These are phyloP conservation scores for Cyanidioschyzon merolae DNA, from an alignment of 23 red algal genomes.

Conservation along the genomic window DNA sequence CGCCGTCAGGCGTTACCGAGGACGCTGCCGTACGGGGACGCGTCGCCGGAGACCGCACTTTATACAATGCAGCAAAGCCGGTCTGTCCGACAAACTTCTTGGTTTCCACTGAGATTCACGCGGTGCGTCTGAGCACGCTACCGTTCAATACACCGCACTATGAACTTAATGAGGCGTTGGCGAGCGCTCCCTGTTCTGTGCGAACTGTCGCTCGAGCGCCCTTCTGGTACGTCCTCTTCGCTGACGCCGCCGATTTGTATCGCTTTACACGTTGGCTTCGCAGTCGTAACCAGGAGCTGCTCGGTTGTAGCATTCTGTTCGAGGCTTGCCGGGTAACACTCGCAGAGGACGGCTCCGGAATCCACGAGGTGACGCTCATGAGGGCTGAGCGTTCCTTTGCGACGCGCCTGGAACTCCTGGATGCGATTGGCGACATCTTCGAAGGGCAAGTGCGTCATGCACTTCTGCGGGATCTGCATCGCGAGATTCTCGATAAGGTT, in stretches of 20 bases:
- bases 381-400: background rate
- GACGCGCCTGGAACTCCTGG: slow-evolving; percentile 2
- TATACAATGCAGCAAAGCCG: background rate
- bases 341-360: background rate
- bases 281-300: background rate
- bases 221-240: slow-evolving; percentile 13
- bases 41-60: no score
- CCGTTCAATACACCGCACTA: background rate
- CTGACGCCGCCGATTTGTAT: background rate
- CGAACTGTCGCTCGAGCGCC: background rate
- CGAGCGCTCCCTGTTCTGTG: background rate
- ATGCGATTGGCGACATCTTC: background rate
- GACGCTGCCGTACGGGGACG: background rate
- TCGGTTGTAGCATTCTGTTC: background rate
- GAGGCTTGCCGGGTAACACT: background rate
- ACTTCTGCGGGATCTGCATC: slow-evolving; percentile 6
- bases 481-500: background rate
- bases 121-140: slow-evolving; percentile 7
- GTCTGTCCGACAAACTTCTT: background rate
- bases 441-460: background rate
- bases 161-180: background rate
- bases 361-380: background rate
- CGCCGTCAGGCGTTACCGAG: background rate
- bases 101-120: background rate
- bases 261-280: background rate